Conservation (phyloP, 116 monocot genomes). For the Phalaenopsis hybrid region DNA sequence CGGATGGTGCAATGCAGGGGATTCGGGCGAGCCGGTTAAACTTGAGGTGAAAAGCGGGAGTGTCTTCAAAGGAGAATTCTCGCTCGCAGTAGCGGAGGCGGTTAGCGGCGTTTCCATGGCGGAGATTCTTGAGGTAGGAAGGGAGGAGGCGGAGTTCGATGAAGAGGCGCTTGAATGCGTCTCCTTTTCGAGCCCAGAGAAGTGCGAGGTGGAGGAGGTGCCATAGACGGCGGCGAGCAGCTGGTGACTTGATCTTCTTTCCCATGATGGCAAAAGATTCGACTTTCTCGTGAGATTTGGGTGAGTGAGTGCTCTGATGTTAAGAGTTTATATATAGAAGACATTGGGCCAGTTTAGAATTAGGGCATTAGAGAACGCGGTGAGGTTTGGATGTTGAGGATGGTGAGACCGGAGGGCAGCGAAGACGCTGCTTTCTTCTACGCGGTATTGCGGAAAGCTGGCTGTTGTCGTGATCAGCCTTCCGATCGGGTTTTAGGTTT, state of each 20-base stretch:
- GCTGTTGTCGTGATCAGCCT: no score
- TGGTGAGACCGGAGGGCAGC: no score
- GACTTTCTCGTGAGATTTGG: not conserved
- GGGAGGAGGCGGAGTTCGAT: constrained; percentile 8
- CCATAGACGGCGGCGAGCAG: constrained; percentile 10
- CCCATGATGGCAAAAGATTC: not conserved
- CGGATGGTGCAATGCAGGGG: constrained; percentile 20
- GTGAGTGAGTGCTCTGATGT: not conserved
- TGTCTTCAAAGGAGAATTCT: constrained; percentile 45
- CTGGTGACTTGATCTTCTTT: constrained; percentile 5
- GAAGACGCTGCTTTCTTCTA: no score
- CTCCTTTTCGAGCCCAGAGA: constrained; percentile 40
- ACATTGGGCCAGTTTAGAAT: not conserved
- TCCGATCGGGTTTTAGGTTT: no score
- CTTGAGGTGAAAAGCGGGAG: constrained; percentile 33
- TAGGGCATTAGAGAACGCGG: no score
- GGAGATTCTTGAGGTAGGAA: constrained; percentile 9
- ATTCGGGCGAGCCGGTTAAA: constrained; percentile 6
- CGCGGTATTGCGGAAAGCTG: no score
- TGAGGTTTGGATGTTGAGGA: no score
- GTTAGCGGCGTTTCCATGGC: not conserved
- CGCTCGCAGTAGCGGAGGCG: constrained; percentile 17
- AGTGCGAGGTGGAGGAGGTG: constrained; percentile 22
- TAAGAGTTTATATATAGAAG: not conserved
- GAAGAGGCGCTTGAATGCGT: constrained; percentile 14